Evolutionary conservation across 2,329 filamentous ascomycete genomes (phyloP).

Genomic region (Beauveria brongniartii): DNA sequence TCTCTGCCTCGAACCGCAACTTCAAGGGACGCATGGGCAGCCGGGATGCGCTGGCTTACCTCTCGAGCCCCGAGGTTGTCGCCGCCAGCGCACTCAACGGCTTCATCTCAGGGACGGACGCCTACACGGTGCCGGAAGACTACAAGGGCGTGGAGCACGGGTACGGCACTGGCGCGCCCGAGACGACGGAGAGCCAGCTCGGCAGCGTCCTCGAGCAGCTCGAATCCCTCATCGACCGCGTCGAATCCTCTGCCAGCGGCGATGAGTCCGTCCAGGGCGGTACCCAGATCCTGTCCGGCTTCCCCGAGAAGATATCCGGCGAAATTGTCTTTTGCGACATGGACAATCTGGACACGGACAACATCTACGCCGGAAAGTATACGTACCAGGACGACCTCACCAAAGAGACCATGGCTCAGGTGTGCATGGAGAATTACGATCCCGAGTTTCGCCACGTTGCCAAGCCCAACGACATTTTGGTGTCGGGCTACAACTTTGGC

Average conservation of each 20-base stretch:
- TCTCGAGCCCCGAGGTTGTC: conserved; percentile 84
- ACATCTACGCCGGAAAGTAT: conserved; percentile 73
- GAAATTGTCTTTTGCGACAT: conserved; percentile 84
- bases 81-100: conserved; percentile 77
- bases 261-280: conserved; percentile 16
- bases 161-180: conserved; percentile 12
- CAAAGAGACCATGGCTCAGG: conserved; percentile 71
- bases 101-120: conserved; percentile 66
- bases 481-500: conserved; percentile 83
- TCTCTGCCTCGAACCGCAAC: conserved; percentile 77
- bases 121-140: conserved; percentile 61
- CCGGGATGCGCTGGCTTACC: conserved; percentile 83
- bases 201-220: conserved; percentile 11
- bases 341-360: conserved; percentile 81
- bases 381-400: conserved; percentile 85
- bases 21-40: conserved; percentile 52
- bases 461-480: conserved; percentile 68
- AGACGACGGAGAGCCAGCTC: neutral
- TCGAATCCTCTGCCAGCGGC: conserved; percentile 9
- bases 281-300: conserved; percentile 75
- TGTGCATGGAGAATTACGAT: conserved; percentile 95
- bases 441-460: conserved; percentile 56
- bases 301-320: conserved; percentile 73
- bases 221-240: conserved; percentile 15
- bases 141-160: conserved; percentile 12